Percentiles rank a stretch among this genome's conserved stretches.
Evolutionary conservation across 2,329 filamentous ascomycete genomes (phyloP).

Genomic region (Penicillium carneum): DNA sequence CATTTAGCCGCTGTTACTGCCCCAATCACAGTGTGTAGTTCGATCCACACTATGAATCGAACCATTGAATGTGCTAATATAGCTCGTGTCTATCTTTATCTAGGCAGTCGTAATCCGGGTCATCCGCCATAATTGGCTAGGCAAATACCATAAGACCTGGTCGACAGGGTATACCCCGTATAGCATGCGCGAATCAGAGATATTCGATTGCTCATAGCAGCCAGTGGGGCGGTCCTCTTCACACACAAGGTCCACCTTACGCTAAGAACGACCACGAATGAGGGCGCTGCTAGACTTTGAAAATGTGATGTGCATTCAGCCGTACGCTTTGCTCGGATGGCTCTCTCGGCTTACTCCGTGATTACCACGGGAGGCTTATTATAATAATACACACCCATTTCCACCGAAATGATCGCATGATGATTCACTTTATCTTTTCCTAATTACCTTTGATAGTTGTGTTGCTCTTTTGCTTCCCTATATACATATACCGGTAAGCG

Average conservation of each 20-base stretch:
- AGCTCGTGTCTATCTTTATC: neutral
- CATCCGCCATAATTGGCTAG: conserved; percentile 2
- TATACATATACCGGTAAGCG: conserved; percentile 13
- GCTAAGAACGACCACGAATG: conserved; percentile 13
- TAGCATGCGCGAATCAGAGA: conserved; percentile 26
- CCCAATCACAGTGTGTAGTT: conserved; percentile 12
- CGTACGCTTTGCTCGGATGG: conserved; percentile 22
- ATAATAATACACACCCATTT: conserved; percentile 27
- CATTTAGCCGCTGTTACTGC: conserved; percentile 8
- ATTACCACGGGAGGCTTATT: conserved; percentile 25
- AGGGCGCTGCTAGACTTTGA: neutral
- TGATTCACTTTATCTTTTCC: conserved; percentile 11
- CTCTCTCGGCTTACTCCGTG: conserved; percentile 24
- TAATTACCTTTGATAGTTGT: conserved; percentile 4
- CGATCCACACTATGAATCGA: neutral
- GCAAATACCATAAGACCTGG: neutral
- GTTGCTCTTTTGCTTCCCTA: conserved; percentile 3
- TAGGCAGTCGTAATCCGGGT: neutral
- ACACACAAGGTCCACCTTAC: conserved; percentile 11
- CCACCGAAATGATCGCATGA: conserved; percentile 23
- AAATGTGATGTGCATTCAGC: conserved; percentile 11
- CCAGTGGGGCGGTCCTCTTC: conserved; percentile 25
- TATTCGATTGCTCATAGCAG: conserved; percentile 19
- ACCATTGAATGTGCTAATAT: neutral
- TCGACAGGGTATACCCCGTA: conserved; percentile 19